A percentile compares a stretch with the other conserved stretches of the same genome.
These are phyloP conservation scores for Pistacia integerrima DNA, from an alignment of 345 rosid species.

Conservation along the genomic window DNA sequence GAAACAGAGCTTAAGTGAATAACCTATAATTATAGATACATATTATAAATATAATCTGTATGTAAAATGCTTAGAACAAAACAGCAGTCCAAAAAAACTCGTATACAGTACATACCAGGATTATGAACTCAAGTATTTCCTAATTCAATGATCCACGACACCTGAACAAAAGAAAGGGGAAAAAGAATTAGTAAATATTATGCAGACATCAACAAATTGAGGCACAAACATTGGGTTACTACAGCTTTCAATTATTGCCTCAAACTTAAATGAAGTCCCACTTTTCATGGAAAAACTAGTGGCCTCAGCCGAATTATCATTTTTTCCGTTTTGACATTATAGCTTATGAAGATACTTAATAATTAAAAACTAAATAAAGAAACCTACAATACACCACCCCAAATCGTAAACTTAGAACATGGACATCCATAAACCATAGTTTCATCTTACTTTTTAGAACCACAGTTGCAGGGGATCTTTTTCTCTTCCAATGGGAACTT, in stretches of 20 bases:
- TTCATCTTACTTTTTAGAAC: slow-evolving; percentile 79
- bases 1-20: slow-evolving; percentile 12
- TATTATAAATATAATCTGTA: not conserved
- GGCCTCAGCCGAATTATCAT: not conserved
- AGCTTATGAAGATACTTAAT: not conserved
- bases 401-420: slow-evolving; percentile 7
- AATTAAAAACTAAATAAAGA: not conserved
- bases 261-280: not conserved
- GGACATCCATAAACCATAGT: not conserved
- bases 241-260: slow-evolving; percentile 6
- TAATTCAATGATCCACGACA: slow-evolving; percentile 94
- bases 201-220: slow-evolving; percentile 2
- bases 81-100: slow-evolving; percentile 6
- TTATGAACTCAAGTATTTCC: slow-evolving; percentile 24
- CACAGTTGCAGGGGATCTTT: slow-evolving; percentile 97
- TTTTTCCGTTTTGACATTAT: not conserved
- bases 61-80: slow-evolving; percentile 1
- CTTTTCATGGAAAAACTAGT: not conserved
- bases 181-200: not conserved
- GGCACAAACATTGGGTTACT: not conserved
- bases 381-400: slow-evolving; percentile 1
- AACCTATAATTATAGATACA: slow-evolving; percentile 17
- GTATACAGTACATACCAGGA: slow-evolving; percentile 30
- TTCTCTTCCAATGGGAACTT: slow-evolving; percentile 94
- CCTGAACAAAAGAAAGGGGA: slow-evolving; percentile 44